Evolutionary conservation across 192 early-diverging fungal genomes (phyloP).

Genomic region (Dissophora globulifera): DNA sequence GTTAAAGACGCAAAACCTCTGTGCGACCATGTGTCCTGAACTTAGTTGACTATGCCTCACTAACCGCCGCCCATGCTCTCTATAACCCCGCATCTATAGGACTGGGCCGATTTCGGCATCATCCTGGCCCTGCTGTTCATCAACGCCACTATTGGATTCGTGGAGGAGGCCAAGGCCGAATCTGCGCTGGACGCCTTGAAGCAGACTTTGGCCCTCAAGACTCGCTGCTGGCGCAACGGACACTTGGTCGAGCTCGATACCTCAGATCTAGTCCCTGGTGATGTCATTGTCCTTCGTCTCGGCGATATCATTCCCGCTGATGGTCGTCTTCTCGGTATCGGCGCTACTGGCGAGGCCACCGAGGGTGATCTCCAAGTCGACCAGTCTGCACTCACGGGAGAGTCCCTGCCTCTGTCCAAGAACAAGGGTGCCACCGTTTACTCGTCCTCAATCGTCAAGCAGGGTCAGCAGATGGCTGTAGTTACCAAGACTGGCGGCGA

Average conservation of each 20-base stretch:
- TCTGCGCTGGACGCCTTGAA: conserved; percentile 95
- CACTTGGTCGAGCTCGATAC: conserved; percentile 78
- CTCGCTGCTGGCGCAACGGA: conserved; percentile 83
- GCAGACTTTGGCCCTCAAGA: conserved; percentile 91
- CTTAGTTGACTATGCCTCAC: too few species aligned
- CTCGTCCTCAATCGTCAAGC: conserved; percentile 94
- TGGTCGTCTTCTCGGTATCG: conserved; percentile 82
- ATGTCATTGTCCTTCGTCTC: conserved; percentile 89
- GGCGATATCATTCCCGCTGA: conserved; percentile 97
- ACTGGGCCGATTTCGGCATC: conserved; percentile 81
- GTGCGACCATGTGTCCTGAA: too few species aligned
- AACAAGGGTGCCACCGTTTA: conserved; percentile 84
- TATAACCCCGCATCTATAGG: neutral
- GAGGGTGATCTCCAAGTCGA: conserved; percentile 88
- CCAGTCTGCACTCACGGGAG: conserved; percentile 93
- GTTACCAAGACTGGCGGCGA: conserved; percentile 92
- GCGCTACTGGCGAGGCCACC: conserved; percentile 78
- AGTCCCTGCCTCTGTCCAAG: conserved; percentile 91
- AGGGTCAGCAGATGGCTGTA: conserved; percentile 93
- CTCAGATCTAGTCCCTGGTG: conserved; percentile 87
- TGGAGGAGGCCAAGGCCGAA: conserved; percentile 94
- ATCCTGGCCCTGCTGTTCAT: conserved; percentile 81
- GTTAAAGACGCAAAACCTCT: too few species aligned
- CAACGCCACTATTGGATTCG: conserved; percentile 93
- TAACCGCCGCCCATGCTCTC: neutral